phyloP scores from a whole-genome alignment of 169 alveolate genomes.

The Plasmodium gaboni region DNA sequence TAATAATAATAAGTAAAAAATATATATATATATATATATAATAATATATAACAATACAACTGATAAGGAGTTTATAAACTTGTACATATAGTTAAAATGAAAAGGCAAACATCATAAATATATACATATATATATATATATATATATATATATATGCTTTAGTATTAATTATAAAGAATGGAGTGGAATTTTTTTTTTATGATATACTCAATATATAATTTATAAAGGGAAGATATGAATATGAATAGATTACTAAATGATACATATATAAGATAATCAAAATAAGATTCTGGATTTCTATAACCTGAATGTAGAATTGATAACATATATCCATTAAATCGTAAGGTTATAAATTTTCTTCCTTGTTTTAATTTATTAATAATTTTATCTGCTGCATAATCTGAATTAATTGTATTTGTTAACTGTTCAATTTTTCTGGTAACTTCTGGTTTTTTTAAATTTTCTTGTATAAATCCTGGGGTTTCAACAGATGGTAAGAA shows the following conservation, averaged over 20 bases:
- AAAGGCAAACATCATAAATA: too few species aligned
- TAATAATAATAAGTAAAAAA: too few species aligned
- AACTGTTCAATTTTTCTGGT: conserved; percentile 41
- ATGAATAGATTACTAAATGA: conserved; percentile 33
- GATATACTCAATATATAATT: conserved; percentile 34
- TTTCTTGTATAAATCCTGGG: conserved; percentile 56
- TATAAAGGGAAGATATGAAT: conserved; percentile 49
- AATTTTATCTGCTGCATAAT: conserved; percentile 59
- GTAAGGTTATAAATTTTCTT: conserved; percentile 49
- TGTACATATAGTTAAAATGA: too few species aligned
- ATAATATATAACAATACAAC: too few species aligned
- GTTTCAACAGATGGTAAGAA: conserved; percentile 69
- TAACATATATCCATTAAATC: conserved; percentile 39
- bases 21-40: too few species aligned
- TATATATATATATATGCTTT: too few species aligned
- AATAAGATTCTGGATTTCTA: conserved; percentile 68
- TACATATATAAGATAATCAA: conserved; percentile 50
- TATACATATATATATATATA: too few species aligned
- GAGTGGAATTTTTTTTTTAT: conserved; percentile 17
- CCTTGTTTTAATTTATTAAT: conserved; percentile 42
- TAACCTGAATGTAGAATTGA: conserved; percentile 44
- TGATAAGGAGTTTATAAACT: too few species aligned
- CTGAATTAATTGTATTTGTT: conserved; percentile 47
- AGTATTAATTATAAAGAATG: background rate
- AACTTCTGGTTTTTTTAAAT: conserved; percentile 44